Base-by-base conservation (phyloP, 129 eudicot genomes). In the Centrapalus pauciflorus region DNA sequence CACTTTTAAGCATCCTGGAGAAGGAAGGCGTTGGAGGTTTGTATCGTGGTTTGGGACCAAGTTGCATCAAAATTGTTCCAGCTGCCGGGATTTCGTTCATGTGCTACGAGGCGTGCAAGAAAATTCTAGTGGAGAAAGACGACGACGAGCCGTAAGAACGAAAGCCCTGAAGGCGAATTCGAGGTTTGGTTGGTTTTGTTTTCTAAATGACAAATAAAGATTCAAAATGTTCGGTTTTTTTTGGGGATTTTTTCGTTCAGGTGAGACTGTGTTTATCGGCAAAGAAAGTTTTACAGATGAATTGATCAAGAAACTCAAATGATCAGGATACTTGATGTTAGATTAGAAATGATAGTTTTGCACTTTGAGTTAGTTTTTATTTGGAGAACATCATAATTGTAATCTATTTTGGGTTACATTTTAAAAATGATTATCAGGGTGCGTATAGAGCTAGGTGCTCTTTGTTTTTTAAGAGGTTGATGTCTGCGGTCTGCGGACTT, bases 81-180 rank as follows among this genome's bases (percentile, higher is more conserved):
- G 97, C 95, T 35, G 95, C 95, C 14, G 97, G 97, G 55, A 90
- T 90, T 27, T 90, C 97, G n/a, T 86, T 90, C 84, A 90, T 90
- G 97, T 90, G 95, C 61, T 87, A 90, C 12, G 97, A 90, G 71
- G 92, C 89, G 1, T 86, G 95, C 77, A 90, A 90, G 86, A 90
- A 71, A 52, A 86, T 90, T 71, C 72, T 86, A 25, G 83, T 83
- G 0, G 97, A 90, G 76, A 74, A 79, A 52, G 89, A 84, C 59
- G 88, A 83, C 0, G 84, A 80, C 5, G 79, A 66, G 7, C 73
- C 73, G 11, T 66, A 56, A 48, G 8, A 9, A 40, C 7, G 8
- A 32, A 14, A 16, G 20, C 51, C 55, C 28, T 8, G 40, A 49
- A 33, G 23, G 14, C 13, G 1, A 26, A 49, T 13, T 27, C 7